Percentiles rank a stretch among this genome's conserved stretches.
Evolutionary conservation across 768 basidiomycete species (phyloP).

Genomic region (Daedaleopsis nitida): DNA sequence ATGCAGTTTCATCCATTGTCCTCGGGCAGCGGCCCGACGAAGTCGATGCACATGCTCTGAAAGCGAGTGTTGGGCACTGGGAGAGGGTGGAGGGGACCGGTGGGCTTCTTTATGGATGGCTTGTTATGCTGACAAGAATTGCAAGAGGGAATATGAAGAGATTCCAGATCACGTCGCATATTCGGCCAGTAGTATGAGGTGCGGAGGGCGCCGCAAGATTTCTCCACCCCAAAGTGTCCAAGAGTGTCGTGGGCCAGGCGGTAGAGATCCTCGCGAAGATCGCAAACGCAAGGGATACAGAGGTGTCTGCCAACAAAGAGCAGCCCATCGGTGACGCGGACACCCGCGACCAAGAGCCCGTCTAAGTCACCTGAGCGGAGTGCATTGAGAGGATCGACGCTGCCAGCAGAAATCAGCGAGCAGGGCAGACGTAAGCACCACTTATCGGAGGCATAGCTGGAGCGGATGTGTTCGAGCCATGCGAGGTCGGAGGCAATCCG

Average conservation of each 20-base stretch:
- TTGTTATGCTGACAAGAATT: neutral
- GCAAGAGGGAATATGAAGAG: conserved; percentile 29
- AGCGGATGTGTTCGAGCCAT: too few species aligned
- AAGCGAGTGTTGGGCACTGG: conserved; percentile 24
- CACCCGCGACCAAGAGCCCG: too few species aligned
- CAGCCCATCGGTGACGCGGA: conserved; percentile 12
- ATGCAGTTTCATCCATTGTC: conserved; percentile 29
- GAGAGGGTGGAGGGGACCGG: conserved; percentile 29
- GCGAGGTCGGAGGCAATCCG: too few species aligned
- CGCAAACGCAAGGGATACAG: conserved; percentile 20
- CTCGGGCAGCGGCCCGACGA: conserved; percentile 33
- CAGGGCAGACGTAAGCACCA: too few species aligned
- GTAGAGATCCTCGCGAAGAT: conserved; percentile 20
- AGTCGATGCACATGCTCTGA: conserved; percentile 31
- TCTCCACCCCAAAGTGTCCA: conserved; percentile 27
- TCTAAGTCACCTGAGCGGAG: too few species aligned
- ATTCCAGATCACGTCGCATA: conserved; percentile 35
- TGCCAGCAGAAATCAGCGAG: too few species aligned
- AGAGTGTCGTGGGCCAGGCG: too few species aligned
- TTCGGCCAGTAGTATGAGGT: conserved; percentile 25
- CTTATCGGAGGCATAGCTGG: too few species aligned
- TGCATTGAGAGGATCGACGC: too few species aligned
- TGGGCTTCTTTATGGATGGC: conserved; percentile 2
- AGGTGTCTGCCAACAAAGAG: conserved; percentile 23
- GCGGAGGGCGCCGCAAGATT: conserved; percentile 22